Base-by-base conservation (phyloP, 83 land plant genomes). In the Picea abies region DNA sequence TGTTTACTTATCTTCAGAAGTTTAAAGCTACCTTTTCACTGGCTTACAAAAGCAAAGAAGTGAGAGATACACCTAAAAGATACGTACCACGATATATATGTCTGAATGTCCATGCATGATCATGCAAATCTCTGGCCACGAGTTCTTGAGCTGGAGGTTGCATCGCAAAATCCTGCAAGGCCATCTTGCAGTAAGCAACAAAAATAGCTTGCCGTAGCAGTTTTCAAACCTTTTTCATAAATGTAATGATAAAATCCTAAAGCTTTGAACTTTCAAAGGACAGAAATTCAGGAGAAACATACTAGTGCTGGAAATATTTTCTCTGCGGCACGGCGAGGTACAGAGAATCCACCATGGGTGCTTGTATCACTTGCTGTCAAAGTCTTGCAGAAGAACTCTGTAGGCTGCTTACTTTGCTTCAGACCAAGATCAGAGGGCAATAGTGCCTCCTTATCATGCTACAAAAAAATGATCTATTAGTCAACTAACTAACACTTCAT, bases 121-220 rank as follows among this genome's bases (percentile, higher is more conserved):
- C 95, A 86, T 98, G 99, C 80, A 98, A 88, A 77, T 98, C 99
- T 84, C 87, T 91, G 16, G 99, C 99, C 5, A 85, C 86, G 32
- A 98, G 83, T 85, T 98, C 99, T 86, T 98, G 99, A 61, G 96
- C 97, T 68, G 99, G 99, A n/a, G 99, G 99, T 88, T 93, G 94
- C 96, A 96, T 90, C 10, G 94, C 79, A 76, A 78, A 98, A 83
- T 98, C 99, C 99, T 96, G 78, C 82, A 84, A 62, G 71, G 70
- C 17, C 72, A 32, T 20, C 44, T 49, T 6, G 19, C 1, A 7
- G 25, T 84, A 62, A 81, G 71, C n/a, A 75, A 5, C 11, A 63
- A 15, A 82, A 72, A 15, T 15, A 56, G 25, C 29, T 23, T 25
- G 4, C 61, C 10, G 44, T 39, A 20, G 23, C 49, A 71, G 23